Base-by-base conservation (phyloP, 225 moss, liverwort and hornwort genomes). In the Sphagnum contortum region DNA sequence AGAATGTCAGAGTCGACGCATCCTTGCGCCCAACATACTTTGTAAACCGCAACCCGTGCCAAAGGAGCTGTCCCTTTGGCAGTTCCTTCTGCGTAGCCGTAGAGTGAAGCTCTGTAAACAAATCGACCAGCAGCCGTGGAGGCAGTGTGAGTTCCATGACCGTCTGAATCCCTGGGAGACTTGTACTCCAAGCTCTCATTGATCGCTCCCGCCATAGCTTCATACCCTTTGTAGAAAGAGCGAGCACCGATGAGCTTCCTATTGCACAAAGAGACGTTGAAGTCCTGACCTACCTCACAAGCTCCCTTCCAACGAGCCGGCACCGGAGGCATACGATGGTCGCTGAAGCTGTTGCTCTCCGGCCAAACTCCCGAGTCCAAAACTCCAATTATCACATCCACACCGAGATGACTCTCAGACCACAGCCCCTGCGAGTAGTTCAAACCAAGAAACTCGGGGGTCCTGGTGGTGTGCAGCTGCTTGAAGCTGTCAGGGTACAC, bases 331-430 rank as follows among this genome's bases (percentile, higher is more conserved):
- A 94, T 50, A 29, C 69, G 66, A 3, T 76, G 7, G 67, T 94
- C 94, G 10, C 49, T 64, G 44, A 87, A 92, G 44, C 91, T 91
- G 4, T 66, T 62, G 47, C 84, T 49, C 83, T 89, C 89, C 2
- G 94, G 94, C 94, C 94, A 94, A 12, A 91, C 74, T 9, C 94
- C 94, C 0, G 91, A 87, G 69, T 94, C 94, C 7, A 94, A 56
- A 48, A 94, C 83, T 5, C 91, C 94, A 5, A 94, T 82, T 67
- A 94, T 91, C 44, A 86, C 89, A 66, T 87, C 89, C 47, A 85
- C 89, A n/a, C 89, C 94, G 3, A 67, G 91, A 0, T 71, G 4
- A 2, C 76, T 68, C 68, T 79, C 72, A 0, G 84, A 80, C 75
- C 83, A 78, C 57, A 87, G 60, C 7, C 74, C 78, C 10, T 58